phyloP scores from a whole-genome alignment of 2,329 filamentous ascomycete species.

The Alternaria triticina region DNA sequence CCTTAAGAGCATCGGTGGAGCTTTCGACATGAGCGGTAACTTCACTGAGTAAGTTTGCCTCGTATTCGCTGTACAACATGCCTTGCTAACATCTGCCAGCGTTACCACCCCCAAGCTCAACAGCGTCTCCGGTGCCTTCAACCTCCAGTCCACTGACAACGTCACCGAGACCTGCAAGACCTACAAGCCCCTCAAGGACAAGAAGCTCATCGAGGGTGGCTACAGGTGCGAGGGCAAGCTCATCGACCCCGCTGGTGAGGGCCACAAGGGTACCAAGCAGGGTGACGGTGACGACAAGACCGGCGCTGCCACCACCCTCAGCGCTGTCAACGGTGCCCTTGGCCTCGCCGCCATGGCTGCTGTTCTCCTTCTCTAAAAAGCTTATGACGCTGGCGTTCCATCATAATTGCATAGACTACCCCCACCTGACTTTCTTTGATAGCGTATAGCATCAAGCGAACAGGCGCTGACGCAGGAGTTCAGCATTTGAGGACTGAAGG shows the following conservation, averaged over 20 bases:
- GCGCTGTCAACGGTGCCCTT: constrained; percentile 51
- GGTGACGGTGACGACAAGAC: constrained; percentile 29
- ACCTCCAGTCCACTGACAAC: constrained; percentile 55
- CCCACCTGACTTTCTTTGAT: constrained; percentile 42
- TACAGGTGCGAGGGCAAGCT: constrained; percentile 51
- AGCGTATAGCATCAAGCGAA: constrained; percentile 39
- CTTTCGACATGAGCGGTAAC: constrained; percentile 83
- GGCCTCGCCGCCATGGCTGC: constrained; percentile 56
- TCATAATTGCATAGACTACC: constrained; percentile 50
- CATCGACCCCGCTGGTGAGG: constrained; percentile 45
- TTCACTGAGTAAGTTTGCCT: constrained; percentile 74
- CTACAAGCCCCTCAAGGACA: constrained; percentile 54
- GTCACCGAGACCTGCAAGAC: constrained; percentile 49
- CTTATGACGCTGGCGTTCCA: constrained; percentile 46
- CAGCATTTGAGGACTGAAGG: constrained; percentile 32
- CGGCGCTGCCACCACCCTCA: constrained; percentile 49
- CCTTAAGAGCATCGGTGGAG: constrained; percentile 74
- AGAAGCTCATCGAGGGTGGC: constrained; percentile 52
- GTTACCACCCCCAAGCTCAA: constrained; percentile 68
- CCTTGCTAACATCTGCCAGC: constrained; percentile 57
- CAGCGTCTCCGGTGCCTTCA: constrained; percentile 58
- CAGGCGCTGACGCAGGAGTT: constrained; percentile 30
- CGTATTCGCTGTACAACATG: not conserved
- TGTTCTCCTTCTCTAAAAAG: constrained; percentile 55
- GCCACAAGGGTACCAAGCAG: constrained; percentile 44